phyloP scores from a whole-genome alignment of 352 stramenopile genomes.

The Phytophthora niederhauseri region DNA sequence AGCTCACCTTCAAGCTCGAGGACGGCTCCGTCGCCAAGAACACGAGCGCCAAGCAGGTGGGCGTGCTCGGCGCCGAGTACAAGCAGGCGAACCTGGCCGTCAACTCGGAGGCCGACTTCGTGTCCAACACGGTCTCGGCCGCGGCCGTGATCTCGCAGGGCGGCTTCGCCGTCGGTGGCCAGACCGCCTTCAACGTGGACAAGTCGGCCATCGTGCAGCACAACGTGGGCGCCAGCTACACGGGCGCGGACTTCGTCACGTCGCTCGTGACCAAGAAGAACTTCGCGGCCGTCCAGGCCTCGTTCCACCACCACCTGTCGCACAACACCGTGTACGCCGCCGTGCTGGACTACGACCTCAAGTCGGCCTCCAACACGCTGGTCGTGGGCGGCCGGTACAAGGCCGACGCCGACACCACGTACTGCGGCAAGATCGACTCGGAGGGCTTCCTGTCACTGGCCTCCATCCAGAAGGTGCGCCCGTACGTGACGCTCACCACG shows the following conservation, averaged over 20 bases:
- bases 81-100: constrained; percentile 76
- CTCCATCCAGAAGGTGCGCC: constrained; percentile 80
- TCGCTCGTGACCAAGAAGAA: constrained; percentile 85
- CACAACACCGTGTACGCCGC: constrained; percentile 79
- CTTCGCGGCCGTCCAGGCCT: constrained; percentile 74
- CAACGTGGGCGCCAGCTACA: constrained; percentile 78
- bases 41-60: constrained; percentile 68
- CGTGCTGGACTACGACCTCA: constrained; percentile 85
- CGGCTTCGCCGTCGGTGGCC: constrained; percentile 69
- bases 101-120: constrained; percentile 80
- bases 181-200: constrained; percentile 81
- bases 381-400: constrained; percentile 81
- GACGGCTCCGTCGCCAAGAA: constrained; percentile 83
- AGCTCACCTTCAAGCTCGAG: constrained; percentile 87
- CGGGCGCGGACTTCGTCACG: constrained; percentile 71
- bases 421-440: constrained; percentile 85
- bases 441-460: constrained; percentile 79
- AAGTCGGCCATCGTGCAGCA: constrained; percentile 82
- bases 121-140: constrained; percentile 69
- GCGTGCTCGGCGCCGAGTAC: constrained; percentile 81
- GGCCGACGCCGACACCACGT: constrained; percentile 76
- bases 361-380: constrained; percentile 81
- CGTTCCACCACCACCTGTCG: constrained; percentile 86
- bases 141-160: constrained; percentile 61
- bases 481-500: constrained; percentile 74